Percentiles rank a stretch among this genome's conserved stretches.
Conservation (phyloP, 164 flowering plant species). For the Buxus sempervirens region DNA sequence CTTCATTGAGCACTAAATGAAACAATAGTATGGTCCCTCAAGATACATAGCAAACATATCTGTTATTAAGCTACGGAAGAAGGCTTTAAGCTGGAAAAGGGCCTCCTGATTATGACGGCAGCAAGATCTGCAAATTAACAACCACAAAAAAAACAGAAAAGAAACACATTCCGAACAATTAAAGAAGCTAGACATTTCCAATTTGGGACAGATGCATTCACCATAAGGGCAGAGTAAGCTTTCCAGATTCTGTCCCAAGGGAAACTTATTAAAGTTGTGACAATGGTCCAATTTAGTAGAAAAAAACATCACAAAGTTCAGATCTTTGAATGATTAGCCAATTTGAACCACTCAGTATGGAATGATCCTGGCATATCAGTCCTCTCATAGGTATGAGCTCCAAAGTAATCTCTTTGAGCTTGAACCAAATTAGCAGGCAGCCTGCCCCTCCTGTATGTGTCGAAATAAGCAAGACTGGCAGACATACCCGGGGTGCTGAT, state of each 20-base stretch:
- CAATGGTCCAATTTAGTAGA: background rate
- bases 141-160: background rate
- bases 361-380: slow-evolving; percentile 54
- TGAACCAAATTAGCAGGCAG: slow-evolving; percentile 75
- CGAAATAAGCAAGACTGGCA: slow-evolving; percentile 71
- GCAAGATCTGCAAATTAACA: background rate
- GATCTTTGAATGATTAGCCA: slow-evolving; percentile 34
- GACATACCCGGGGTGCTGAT: slow-evolving; percentile 77
- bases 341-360: slow-evolving; percentile 82
- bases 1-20: background rate
- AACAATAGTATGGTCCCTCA: background rate
- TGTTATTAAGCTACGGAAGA: background rate
- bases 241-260: background rate
- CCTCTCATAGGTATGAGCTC: slow-evolving; percentile 79
- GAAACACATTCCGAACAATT: background rate
- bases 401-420: slow-evolving; percentile 74
- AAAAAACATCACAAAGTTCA: background rate
- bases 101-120: background rate
- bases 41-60: background rate
- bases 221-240: background rate
- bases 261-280: slow-evolving; percentile 9
- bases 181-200: background rate
- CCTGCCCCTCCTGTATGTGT: slow-evolving; percentile 60
- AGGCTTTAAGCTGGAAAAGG: background rate
- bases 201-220: background rate